Conservation (phyloP, 106 monocot genomes). For the Dioscorea zingiberensis region DNA sequence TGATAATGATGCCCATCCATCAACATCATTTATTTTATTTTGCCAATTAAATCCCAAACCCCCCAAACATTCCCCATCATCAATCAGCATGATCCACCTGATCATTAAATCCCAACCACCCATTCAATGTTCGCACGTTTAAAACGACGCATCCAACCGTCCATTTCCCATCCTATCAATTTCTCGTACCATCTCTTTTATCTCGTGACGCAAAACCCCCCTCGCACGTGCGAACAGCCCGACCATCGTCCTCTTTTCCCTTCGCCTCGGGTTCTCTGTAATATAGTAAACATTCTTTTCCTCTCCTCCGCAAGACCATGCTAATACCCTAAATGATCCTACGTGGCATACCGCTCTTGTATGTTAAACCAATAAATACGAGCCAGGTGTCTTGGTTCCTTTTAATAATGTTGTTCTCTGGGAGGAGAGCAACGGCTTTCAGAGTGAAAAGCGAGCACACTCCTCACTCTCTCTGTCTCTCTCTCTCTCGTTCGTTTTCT, state of each 20-base stretch:
- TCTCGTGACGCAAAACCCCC: neutral
- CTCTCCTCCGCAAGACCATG: neutral
- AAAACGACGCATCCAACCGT: no score
- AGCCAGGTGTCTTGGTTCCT: neutral
- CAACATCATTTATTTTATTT: no score
- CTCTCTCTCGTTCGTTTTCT: neutral
- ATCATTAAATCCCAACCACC: neutral
- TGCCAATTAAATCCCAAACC: neutral
- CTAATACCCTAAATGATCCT: no score
- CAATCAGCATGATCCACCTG: neutral
- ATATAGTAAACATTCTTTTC: neutral
- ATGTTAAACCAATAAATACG: neutral
- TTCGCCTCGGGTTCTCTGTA: constrained; percentile 1
- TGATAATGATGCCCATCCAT: no score
- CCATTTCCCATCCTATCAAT: no score
- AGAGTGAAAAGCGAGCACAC: neutral
- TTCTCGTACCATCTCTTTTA: neutral
- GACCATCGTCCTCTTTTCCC: neutral
- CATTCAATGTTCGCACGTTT: neutral
- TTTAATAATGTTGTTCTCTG: neutral
- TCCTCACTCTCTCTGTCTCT: neutral
- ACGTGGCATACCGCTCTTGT: no score
- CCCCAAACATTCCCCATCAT: neutral
- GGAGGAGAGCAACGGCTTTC: neutral
- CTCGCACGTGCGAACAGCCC: neutral